These are phyloP conservation scores for Paramarasmius palmivorus DNA, from an alignment of 1,284 basidiomycete species.

Conservation along the genomic window DNA sequence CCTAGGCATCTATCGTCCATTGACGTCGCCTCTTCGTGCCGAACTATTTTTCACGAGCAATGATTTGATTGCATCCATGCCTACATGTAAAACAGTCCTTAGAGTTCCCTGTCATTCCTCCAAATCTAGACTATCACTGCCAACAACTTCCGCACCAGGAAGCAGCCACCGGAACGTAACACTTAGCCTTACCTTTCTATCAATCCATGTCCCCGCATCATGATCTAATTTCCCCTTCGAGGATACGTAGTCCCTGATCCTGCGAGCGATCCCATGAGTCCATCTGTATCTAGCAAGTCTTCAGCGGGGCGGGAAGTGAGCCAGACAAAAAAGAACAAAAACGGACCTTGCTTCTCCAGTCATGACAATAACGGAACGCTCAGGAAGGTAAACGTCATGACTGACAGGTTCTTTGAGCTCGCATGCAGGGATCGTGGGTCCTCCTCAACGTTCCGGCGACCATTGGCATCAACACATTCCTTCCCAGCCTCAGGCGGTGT, in stretches of 20 bases:
- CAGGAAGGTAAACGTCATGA: slow-evolving; percentile 62
- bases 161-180: slow-evolving; percentile 80
- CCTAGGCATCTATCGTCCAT: no score
- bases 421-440: background rate
- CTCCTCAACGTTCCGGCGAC: background rate
- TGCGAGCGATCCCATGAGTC: slow-evolving; percentile 65
- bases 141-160: slow-evolving; percentile 75
- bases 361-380: slow-evolving; percentile 68
- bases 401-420: slow-evolving; percentile 11
- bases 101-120: background rate
- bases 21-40: no score
- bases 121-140: slow-evolving; percentile 28
- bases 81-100: background rate
- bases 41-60: no score
- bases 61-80: no score
- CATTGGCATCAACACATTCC: background rate
- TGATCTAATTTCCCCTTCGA: slow-evolving; percentile 25
- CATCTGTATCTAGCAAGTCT: slow-evolving; percentile 42
- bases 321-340: no score
- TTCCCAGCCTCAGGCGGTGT: slow-evolving; percentile 12
- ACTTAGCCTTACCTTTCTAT: slow-evolving; percentile 63
- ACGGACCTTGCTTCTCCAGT: slow-evolving; percentile 62
- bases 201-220: slow-evolving; percentile 38
- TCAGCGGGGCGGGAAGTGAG: no score
- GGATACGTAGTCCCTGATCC: slow-evolving; percentile 47